Evolutionary conservation across 2,329 filamentous ascomycete species (phyloP), one percentile per base, ranked within the genome.

Genomic region (Monosporascus sp.): DNA sequence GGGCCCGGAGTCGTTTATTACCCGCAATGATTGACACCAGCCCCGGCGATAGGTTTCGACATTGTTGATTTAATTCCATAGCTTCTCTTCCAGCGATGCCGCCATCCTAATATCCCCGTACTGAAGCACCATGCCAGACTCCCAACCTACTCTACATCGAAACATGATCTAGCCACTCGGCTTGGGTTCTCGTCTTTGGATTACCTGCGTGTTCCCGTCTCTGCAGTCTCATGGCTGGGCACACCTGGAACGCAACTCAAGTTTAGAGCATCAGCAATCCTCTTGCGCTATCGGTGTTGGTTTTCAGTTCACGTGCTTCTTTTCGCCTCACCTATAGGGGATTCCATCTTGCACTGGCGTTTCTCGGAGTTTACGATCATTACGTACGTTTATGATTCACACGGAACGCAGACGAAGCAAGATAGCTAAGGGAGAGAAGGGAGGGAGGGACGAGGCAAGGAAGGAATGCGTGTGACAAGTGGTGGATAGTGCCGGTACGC

Each of bases 1-100:
- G 72, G 73, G 3, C 72, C 76, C 38, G 79, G 78, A 41, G 79
- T 83, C 69, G 74, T 84, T 57, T 86, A 83, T 68, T 86, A 85
- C 64, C 73, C 77, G 51, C 80, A 83, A 68, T 85, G 24, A 46
- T 15, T 27, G 22, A 2, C 22, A 46, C 31, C 22, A 4, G 42
- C 42, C 18, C 17, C 7, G 42, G 11, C 24, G 9, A 17, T 15
- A 1, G 41, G 8, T 15, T 20, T 25, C 9, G 41, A 17, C 41
- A 14, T 17, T 44, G 6, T 14, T 44, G n/a, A 44, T 24, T n/a
- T 15, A 41, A 41, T 22, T 20, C 14, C 41, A 3, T 15, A 44
- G 3, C n/a, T 34, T 34, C 41, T 44, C n/a, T 46, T 46, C 24
- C 20, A 14, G 14, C 42, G 42, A 46, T 7, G 22, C 9, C 14